Evolutionary conservation across 805 yeast genomes (phyloP), one percentile per base, ranked within the genome.

Genomic region (Kluyveromyces siamensis): DNA sequence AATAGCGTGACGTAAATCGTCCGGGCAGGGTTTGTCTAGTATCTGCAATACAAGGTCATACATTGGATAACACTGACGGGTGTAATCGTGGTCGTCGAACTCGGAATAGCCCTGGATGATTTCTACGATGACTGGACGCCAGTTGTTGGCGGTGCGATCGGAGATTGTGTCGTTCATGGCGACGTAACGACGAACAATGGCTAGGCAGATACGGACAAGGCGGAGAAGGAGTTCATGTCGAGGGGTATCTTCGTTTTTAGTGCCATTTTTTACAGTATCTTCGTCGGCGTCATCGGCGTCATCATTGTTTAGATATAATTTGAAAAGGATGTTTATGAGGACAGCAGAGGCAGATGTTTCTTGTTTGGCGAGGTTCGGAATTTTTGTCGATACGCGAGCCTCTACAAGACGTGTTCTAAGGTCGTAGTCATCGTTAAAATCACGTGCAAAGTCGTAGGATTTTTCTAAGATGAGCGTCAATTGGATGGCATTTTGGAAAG

Each of bases 81-180:
- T 62, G 63, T 87, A 88, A 63, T 88, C 95, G 1, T 70, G 77
- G 45, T 81, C 86, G 56, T 84, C 86, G 55, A 93, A 75, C 59
- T 82, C 86, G 43, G 80, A 78, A 59, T 83, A 84, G 2, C 96
- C 96, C 62, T 85, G 89, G 53, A 84, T 70, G 21, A 93, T 84
- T 62, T 86, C 96, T 35, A 87, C 84, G 38, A 91, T 88, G 17
- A 93, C 97, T 0, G 98, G 97, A 58, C 85, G 76, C 95, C 97
- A 84, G 3, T 95, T 83, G 16, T 78, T 73, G 41, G 91, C 80
- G 63, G 87, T 87, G 59, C 95, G 78, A 58, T 83, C 88, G 65
- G 86, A 91, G 6, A 79, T 67, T 47, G 71, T 72, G 53, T 85
- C 96, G 55, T 86, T 91, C 55, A 90, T 73, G 1, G 75, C 73